Evolutionary conservation across 2,329 filamentous ascomycete species (phyloP), one percentile per base, ranked within the genome.

Genomic region (Claviceps monticola): DNA sequence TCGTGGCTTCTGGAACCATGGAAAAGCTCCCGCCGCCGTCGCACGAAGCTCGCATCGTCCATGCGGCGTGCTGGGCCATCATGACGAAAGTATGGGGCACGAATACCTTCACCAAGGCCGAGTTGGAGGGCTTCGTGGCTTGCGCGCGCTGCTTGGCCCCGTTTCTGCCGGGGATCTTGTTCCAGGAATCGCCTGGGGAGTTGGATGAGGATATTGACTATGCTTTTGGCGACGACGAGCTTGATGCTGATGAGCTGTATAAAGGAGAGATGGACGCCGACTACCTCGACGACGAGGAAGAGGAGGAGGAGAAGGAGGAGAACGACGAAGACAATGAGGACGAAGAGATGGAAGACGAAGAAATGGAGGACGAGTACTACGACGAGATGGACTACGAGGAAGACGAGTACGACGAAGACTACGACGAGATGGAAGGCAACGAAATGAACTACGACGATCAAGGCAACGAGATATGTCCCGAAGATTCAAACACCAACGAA

Each of bases 91-190:
- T 54, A 19, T 54, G 53, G 53, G 51, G 51, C 23, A 23, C 21
- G 13, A 21, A 19, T 1, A 26, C 29, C 16, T 53, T 54, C 34
- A 54, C 51, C 8, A 21, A 23, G 6, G 53, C 53, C n/a, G 53
- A 54, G 44, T 51, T 54, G 21, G 48, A 54, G 8, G 45, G 51
- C 41, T 54, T 54, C 45, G 9, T 54, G n/a, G 53, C 53, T 45
- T 51, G 51, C 39, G 51, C 51, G 14, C 53, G 51, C 23, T 36
- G 51, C 37, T 48, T 48, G 11, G 26, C 39, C 5, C 53, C 51
- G 14, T 54, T 54, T 26, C 23, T 54, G 34, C 53, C 53, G 7
- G 45, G 38, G 14, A 54, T 54, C 3, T 36, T 39, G 26, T 54
- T 54, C 48, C 43, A 50, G 19, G 53, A 54, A 26, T 37, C 53